These are phyloP conservation scores for Fusarium sp. DNA, from an alignment of 2,329 filamentous ascomycete species.

Conservation along the genomic window DNA sequence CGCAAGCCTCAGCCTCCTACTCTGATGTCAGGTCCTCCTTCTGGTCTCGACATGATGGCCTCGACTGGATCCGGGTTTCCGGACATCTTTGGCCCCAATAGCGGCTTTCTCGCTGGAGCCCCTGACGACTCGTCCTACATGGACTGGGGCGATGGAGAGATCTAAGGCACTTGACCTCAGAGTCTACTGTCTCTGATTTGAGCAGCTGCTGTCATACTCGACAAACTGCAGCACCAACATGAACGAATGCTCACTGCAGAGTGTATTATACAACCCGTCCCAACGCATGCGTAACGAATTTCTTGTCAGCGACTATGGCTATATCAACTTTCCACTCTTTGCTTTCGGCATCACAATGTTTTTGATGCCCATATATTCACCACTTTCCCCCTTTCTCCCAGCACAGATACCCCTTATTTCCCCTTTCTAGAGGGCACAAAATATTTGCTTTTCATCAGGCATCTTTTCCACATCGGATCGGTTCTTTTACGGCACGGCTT, in stretches of 20 bases:
- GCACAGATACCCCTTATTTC: constrained; percentile 31
- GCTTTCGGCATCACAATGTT: constrained; percentile 15
- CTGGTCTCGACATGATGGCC: constrained; percentile 13
- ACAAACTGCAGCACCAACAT: constrained; percentile 1
- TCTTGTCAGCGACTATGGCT: constrained; percentile 24
- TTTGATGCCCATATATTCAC: constrained; percentile 6
- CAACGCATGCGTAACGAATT: constrained; percentile 2
- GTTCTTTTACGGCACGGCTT: constrained; percentile 1
- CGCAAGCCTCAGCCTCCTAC: constrained; percentile 22
- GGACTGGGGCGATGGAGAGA: constrained; percentile 55
- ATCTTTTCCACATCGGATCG: constrained; percentile 11
- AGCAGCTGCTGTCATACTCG: constrained; percentile 1
- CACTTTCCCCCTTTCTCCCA: constrained; percentile 10
- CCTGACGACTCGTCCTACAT: constrained; percentile 29
- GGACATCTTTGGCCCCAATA: not conserved
- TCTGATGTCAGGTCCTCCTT: not conserved
- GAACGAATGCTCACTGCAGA: constrained; percentile 1
- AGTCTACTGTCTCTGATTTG: not conserved
- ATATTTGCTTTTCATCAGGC: constrained; percentile 1
- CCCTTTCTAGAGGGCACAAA: not conserved
- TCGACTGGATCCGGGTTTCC: constrained; percentile 1
- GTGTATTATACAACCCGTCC: constrained; percentile 22
- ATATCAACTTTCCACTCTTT: constrained; percentile 9
- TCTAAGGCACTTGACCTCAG: constrained; percentile 39
- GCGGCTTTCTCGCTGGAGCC: not conserved